Evolutionary conservation across 192 early-diverging fungal species (phyloP).

Genomic region (Piromyces finnis): DNA sequence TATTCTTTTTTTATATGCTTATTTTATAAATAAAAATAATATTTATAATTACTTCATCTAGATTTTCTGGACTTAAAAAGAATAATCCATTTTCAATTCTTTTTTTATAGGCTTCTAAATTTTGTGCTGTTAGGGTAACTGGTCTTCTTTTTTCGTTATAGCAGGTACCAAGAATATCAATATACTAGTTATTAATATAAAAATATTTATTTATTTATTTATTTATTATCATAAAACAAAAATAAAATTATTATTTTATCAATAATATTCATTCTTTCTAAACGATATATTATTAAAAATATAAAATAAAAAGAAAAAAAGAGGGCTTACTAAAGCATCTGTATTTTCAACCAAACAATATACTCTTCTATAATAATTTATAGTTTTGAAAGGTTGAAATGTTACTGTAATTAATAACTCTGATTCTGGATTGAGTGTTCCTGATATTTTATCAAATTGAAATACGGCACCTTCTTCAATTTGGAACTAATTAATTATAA

Average conservation of each 20-base stretch:
- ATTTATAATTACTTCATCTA: slow-evolving; percentile 39
- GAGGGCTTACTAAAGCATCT: slow-evolving; percentile 16
- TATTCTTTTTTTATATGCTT: no score
- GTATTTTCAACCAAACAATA: slow-evolving; percentile 37
- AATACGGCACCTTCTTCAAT: slow-evolving; percentile 4
- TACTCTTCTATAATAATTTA: slow-evolving; percentile 33
- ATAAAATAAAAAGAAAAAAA: no score
- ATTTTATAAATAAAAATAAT: no score
- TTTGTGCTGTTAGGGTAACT: slow-evolving; percentile 19
- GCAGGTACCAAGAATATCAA: slow-evolving; percentile 33
- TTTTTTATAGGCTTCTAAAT: slow-evolving; percentile 19
- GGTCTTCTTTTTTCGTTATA: slow-evolving; percentile 35
- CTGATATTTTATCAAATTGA: slow-evolving; percentile 28
- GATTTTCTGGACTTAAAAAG: slow-evolving; percentile 29
- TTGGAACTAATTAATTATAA: neutral
- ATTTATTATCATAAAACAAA: no score
- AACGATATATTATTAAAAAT: no score
- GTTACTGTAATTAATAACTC: slow-evolving; percentile 23
- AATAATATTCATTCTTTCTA: no score
- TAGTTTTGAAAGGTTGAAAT: slow-evolving; percentile 27
- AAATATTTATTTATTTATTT: no score
- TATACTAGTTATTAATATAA: slow-evolving; percentile 4
- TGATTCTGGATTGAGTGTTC: slow-evolving; percentile 22
- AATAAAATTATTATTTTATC: no score
- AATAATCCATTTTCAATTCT: slow-evolving; percentile 26